A percentile compares a stretch with the other conserved stretches of the same genome.
phyloP scores from a whole-genome alignment of 805 yeast genomes.

The Sporopachydermia lactativora region DNA sequence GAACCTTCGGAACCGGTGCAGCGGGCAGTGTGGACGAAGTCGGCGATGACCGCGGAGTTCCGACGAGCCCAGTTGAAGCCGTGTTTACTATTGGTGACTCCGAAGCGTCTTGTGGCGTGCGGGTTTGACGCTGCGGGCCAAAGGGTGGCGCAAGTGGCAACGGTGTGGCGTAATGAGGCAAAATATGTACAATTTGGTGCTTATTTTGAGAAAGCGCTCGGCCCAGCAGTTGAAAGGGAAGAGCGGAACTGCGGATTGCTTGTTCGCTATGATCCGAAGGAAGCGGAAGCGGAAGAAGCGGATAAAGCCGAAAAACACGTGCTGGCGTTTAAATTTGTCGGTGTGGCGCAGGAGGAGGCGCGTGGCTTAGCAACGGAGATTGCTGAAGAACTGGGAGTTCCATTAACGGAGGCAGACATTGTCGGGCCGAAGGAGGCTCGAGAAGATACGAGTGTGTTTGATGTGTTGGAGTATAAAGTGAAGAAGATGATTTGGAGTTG shows the following conservation, averaged over 20 bases:
- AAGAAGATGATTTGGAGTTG: conserved; percentile 27
- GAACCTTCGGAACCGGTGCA: not conserved
- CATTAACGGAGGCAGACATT: conserved; percentile 19
- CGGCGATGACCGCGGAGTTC: conserved; percentile 6
- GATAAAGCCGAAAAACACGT: conserved; percentile 10
- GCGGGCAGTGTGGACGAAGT: conserved; percentile 7
- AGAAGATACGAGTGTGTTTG: conserved; percentile 20
- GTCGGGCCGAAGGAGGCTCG: conserved; percentile 23
- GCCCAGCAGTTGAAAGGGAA: conserved; percentile 9
- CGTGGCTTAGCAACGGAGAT: conserved; percentile 12
- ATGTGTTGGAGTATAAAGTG: conserved; percentile 21
- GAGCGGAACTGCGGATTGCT: conserved; percentile 11
- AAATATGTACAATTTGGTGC: conserved; percentile 11
- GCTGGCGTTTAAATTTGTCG: conserved; percentile 13
- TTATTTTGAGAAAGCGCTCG: conserved; percentile 12
- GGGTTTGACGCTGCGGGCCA: conserved; percentile 12
- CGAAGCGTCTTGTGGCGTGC: conserved; percentile 14
- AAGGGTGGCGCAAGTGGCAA: conserved; percentile 10
- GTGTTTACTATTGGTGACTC: conserved; percentile 16
- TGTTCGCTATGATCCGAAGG: conserved; percentile 11
- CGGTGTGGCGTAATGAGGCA: conserved; percentile 2
- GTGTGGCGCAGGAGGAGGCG: conserved; percentile 14
- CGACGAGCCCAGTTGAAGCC: conserved; percentile 11
- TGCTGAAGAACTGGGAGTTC: conserved; percentile 15
- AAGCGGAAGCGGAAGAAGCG: conserved; percentile 23